phyloP scores from a whole-genome alignment of 2,329 filamentous ascomycete genomes.

The Chrysoporthe austroafricana region DNA sequence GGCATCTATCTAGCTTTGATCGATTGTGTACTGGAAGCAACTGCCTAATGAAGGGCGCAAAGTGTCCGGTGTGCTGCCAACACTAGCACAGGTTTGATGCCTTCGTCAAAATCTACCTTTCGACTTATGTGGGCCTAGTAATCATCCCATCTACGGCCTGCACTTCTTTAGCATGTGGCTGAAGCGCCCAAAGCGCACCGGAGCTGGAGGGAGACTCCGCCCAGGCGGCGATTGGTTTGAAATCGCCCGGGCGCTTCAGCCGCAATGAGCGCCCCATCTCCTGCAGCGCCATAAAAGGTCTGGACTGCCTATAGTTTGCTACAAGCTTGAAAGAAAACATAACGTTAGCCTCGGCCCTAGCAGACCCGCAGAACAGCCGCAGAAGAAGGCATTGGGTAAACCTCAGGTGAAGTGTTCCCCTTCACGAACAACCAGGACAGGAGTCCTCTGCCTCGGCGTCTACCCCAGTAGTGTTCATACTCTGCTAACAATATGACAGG shows the following conservation, averaged over 20 bases:
- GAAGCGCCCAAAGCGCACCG: not conserved
- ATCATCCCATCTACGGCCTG: not conserved
- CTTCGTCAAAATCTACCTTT: not conserved
- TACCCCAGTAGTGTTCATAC: not conserved
- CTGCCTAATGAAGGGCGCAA: no score
- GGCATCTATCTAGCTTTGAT: no score
- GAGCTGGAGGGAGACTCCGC: not conserved
- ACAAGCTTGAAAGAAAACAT: not conserved
- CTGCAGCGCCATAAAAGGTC: not conserved
- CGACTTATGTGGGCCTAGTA: not conserved
- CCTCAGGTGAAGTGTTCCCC: not conserved
- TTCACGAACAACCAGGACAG: not conserved
- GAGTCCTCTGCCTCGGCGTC: not conserved
- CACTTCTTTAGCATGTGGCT: not conserved
- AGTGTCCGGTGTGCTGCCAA: no score
- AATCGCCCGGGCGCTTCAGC: not conserved
- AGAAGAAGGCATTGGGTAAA: not conserved
- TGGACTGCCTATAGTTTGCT: constrained; percentile 1
- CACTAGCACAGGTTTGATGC: not conserved
- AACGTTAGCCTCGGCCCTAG: not conserved
- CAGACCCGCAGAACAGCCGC: not conserved
- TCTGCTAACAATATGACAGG: not conserved
- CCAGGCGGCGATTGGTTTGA: not conserved
- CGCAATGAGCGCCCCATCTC: not conserved
- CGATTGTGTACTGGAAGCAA: no score